phyloP scores from a whole-genome alignment of 345 rosid genomes.

The Populus euphratica region DNA sequence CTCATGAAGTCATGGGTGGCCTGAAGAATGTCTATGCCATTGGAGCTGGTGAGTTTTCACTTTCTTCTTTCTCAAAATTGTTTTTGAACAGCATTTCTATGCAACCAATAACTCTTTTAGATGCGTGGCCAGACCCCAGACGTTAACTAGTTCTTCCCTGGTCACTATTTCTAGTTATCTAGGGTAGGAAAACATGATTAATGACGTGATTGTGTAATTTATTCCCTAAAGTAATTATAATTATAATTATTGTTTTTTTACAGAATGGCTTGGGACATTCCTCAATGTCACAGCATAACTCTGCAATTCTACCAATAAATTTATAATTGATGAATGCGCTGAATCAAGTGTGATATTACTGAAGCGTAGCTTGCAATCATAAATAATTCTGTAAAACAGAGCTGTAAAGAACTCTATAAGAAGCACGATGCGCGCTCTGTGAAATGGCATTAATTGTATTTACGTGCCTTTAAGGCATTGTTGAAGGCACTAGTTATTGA shows the following conservation, averaged over 20 bases:
- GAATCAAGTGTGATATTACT: not conserved
- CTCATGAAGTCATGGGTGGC: slow-evolving; percentile 99
- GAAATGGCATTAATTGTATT: no score
- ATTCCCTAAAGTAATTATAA: not conserved
- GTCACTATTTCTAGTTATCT: not conserved
- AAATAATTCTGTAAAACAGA: not conserved
- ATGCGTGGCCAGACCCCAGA: not conserved
- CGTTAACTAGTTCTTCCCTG: not conserved
- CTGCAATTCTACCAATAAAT: not conserved
- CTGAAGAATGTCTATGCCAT: slow-evolving; percentile 98
- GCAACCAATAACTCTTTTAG: not conserved
- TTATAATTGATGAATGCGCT: not conserved
- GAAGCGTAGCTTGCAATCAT: not conserved
- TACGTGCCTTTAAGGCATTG: not conserved
- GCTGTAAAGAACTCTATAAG: not conserved
- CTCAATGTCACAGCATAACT: not conserved
- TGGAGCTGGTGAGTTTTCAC: slow-evolving; percentile 74
- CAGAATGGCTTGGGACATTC: not conserved
- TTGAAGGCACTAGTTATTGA: not conserved
- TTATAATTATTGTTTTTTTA: not conserved
- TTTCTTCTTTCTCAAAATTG: not conserved
- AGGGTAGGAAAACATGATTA: not conserved
- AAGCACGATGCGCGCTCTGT: not conserved
- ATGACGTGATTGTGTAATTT: not conserved
- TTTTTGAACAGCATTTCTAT: not conserved